Conservation (phyloP, 106 monocot species). For the Dioscorea zingiberensis region DNA sequence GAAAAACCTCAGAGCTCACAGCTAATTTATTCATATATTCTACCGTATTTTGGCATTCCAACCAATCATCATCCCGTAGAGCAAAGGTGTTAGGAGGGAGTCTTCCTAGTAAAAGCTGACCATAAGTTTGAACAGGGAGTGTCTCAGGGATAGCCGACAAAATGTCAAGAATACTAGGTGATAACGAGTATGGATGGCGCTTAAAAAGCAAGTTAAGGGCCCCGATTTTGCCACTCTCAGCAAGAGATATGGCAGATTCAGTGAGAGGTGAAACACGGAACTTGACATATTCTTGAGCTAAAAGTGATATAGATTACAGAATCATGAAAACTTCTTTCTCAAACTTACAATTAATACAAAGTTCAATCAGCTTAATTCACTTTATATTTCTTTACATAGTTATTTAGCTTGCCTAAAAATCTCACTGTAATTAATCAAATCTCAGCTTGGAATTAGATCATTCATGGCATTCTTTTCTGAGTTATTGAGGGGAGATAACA, state of each 20-base stretch:
- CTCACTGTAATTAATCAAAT: too few species aligned
- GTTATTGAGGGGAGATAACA: too few species aligned
- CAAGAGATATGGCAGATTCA: constrained; percentile 58
- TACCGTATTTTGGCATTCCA: constrained; percentile 69
- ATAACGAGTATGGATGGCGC: constrained; percentile 87
- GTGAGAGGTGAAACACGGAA: constrained; percentile 49
- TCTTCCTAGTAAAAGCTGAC: constrained; percentile 78
- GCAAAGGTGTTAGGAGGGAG: constrained; percentile 35
- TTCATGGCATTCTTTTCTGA: too few species aligned
- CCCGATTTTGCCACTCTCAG: constrained; percentile 94
- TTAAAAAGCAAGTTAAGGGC: constrained; percentile 91
- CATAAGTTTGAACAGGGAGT: constrained; percentile 74
- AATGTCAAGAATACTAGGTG: constrained; percentile 40
- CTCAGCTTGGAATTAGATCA: too few species aligned
- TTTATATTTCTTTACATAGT: too few species aligned
- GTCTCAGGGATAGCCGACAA: constrained; percentile 90
- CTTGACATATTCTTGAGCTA: constrained; percentile 59
- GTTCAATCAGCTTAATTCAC: too few species aligned
- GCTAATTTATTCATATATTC: too few species aligned
- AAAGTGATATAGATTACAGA: constrained; percentile 6
- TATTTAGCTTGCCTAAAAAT: too few species aligned
- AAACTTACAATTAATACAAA: not conserved
- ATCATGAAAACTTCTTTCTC: not conserved
- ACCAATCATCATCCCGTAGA: constrained; percentile 84
- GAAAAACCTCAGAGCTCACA: too few species aligned